Percentiles rank a stretch among this genome's conserved stretches.
Evolutionary conservation across 106 monocot species (phyloP).

Genomic region (Gastrodia elata): DNA sequence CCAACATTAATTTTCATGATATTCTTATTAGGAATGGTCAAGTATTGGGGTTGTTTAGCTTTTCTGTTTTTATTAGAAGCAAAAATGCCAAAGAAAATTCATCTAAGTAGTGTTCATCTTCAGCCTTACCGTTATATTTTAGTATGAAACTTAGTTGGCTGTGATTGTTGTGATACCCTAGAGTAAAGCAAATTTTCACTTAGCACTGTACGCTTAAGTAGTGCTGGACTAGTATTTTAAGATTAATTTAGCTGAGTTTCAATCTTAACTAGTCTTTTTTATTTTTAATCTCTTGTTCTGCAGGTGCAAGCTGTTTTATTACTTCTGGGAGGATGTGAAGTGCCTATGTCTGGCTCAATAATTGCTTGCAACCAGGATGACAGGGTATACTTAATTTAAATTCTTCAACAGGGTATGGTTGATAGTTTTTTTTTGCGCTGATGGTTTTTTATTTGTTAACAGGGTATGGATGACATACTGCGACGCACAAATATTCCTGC

Average conservation of each 20-base stretch:
- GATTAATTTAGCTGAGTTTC: not conserved
- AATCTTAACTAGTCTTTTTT: not conserved
- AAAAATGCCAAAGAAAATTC: too few relatives aligned
- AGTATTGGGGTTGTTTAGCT: too few relatives aligned
- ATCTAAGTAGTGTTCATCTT: too few relatives aligned
- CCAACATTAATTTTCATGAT: not conserved
- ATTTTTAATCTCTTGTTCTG: not conserved
- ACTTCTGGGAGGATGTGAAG: slow-evolving; percentile 64
- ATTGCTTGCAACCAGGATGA: slow-evolving; percentile 35
- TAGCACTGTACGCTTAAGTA: not conserved
- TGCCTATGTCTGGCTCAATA: slow-evolving; percentile 31
- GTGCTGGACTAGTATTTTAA: not conserved
- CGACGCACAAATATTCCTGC: slow-evolving; percentile 60
- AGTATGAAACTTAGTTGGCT: not conserved
- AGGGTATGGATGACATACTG: slow-evolving; percentile 75
- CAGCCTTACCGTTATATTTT: too few relatives aligned
- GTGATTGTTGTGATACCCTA: not conserved
- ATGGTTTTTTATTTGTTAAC: slow-evolving; percentile 10
- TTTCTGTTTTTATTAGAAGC: too few relatives aligned
- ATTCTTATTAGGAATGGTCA: too few relatives aligned
- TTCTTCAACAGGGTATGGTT: not conserved
- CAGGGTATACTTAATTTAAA: slow-evolving; percentile 26
- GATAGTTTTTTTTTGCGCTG: not conserved
- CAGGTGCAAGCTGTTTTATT: slow-evolving; percentile 93
- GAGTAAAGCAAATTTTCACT: not conserved